Evolutionary conservation across 2,329 filamentous ascomycete species (phyloP).

Genomic region (Albophoma yamanashiensis): DNA sequence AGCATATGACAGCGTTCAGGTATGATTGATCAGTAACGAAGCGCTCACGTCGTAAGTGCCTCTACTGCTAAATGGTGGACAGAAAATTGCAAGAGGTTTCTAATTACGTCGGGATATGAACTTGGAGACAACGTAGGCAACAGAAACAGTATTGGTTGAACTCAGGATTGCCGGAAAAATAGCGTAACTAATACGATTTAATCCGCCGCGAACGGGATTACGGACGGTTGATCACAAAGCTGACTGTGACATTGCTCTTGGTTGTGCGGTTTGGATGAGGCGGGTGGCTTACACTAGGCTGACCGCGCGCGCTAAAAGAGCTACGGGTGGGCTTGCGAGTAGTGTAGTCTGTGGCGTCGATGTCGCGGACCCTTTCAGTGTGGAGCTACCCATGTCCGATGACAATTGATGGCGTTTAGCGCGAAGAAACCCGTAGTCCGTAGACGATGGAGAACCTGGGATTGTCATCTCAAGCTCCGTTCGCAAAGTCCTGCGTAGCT

Average conservation of each 20-base stretch:
- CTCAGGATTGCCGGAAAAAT: not conserved
- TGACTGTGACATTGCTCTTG: not conserved
- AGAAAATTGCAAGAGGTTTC: too few relatives aligned
- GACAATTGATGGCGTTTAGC: not conserved
- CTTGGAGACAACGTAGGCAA: not conserved
- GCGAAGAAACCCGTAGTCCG: not conserved
- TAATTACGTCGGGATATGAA: not conserved
- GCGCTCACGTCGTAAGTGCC: too few relatives aligned
- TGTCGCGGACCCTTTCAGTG: not conserved
- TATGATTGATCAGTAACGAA: too few relatives aligned
- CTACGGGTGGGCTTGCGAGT: too few relatives aligned
- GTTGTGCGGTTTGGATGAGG: not conserved
- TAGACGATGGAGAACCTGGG: not conserved
- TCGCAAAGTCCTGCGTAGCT: not conserved
- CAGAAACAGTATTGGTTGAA: not conserved
- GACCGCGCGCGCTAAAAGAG: not conserved
- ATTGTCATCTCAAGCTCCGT: not conserved
- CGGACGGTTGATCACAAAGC: not conserved
- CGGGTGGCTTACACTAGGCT: not conserved
- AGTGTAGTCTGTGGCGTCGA: too few relatives aligned
- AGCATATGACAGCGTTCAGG: too few relatives aligned
- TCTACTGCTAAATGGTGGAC: too few relatives aligned
- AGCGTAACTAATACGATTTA: not conserved
- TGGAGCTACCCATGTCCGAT: not conserved
- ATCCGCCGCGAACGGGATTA: not conserved